A percentile compares a stretch with the other conserved stretches of the same genome.
Conservation (phyloP, 2,329 filamentous ascomycete genomes). For the Talaromyces sp. region DNA sequence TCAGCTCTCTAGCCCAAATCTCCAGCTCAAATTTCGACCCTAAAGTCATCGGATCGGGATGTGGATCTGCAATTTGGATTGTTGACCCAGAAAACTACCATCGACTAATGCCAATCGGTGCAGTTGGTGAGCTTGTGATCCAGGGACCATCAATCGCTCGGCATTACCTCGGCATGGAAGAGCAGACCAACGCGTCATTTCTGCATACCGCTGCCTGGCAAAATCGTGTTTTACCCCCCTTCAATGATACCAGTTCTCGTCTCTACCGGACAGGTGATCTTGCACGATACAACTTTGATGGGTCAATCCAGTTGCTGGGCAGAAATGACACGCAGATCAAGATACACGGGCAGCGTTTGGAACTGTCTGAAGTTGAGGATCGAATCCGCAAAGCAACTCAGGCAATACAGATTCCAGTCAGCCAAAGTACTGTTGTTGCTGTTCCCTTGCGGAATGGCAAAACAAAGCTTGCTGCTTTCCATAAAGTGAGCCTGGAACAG, state of each 20-base stretch:
- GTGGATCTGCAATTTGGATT: constrained; percentile 4
- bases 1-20: background rate
- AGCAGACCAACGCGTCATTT: constrained; percentile 3
- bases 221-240: too few species aligned
- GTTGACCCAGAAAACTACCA: background rate
- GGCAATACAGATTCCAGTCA: background rate
- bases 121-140: constrained; percentile 7
- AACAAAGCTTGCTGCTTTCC: background rate
- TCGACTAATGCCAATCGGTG: constrained; percentile 7
- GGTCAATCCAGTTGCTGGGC: constrained; percentile 2
- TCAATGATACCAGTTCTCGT: background rate
- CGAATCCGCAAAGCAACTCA: background rate
- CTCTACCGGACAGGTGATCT: constrained; percentile 17
- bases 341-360: constrained; percentile 13
- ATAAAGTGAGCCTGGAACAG: too few species aligned
- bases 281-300: constrained; percentile 44
- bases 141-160: constrained; percentile 9
- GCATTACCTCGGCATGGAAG: constrained; percentile 2
- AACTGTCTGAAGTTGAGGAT: constrained; percentile 13
- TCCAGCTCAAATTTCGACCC: background rate
- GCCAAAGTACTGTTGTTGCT: background rate
- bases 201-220: background rate
- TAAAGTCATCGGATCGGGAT: too few species aligned
- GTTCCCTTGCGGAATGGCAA: background rate
- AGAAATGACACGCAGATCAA: constrained; percentile 12